Evolutionary conservation across 2,329 filamentous ascomycete genomes (phyloP).

Genomic region (Myotisia sp.): DNA sequence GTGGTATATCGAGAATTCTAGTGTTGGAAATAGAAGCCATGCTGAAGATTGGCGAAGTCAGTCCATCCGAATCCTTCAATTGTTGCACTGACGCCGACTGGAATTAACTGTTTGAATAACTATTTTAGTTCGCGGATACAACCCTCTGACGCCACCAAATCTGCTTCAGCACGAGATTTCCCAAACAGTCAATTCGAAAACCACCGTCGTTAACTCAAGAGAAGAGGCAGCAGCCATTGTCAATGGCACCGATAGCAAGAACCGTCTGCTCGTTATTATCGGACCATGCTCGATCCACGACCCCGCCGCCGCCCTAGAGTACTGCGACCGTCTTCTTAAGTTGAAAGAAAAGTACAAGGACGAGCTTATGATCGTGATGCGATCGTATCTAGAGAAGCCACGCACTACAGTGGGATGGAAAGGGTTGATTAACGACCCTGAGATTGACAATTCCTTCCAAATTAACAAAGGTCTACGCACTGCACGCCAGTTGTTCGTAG

Average conservation of each 20-base stretch:
- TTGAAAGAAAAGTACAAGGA: conserved; percentile 68
- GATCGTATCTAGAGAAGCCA: conserved; percentile 97
- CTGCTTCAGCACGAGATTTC: conserved; percentile 88
- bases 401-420: conserved; percentile 98
- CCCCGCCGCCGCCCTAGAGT: conserved; percentile 73
- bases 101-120: conserved; percentile 3
- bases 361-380: conserved; percentile 90
- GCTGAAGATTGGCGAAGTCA: conserved; percentile 74
- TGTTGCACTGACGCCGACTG: neutral
- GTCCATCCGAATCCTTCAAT: conserved; percentile 18
- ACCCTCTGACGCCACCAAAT: conserved; percentile 81
- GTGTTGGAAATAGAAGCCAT: conserved; percentile 58
- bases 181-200: conserved; percentile 27
- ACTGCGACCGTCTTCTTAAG: conserved; percentile 62
- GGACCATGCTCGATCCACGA: conserved; percentile 97
- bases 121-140: conserved; percentile 64
- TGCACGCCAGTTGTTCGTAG: conserved; percentile 83
- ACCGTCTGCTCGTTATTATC: conserved; percentile 85
- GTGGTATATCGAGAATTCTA: conserved; percentile 67
- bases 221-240: conserved; percentile 48
- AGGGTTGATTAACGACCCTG: conserved; percentile 95
- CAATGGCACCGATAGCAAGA: conserved; percentile 42
- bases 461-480: conserved; percentile 97
- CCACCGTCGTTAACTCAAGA: conserved; percentile 45
- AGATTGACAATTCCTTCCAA: conserved; percentile 92